Evolutionary conservation across 1,284 basidiomycete species (phyloP), one percentile per base, ranked within the genome.

Genomic region (Phlebopus sp.): DNA sequence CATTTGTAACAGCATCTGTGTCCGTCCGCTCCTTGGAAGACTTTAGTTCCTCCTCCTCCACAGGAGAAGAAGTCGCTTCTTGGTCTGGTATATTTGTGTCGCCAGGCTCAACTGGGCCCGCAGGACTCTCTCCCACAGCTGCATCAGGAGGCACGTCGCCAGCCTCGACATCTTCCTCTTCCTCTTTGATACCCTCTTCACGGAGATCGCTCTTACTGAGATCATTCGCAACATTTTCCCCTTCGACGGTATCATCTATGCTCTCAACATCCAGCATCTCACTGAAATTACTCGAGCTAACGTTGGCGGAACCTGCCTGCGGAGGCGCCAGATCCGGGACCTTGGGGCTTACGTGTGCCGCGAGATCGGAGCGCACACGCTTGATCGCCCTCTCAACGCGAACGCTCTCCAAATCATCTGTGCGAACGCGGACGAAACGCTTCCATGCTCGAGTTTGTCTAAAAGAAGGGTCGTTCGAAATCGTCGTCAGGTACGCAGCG

Each of bases 351-450:
- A 74, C 68, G 58, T 90, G 88, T 6, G 81, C 83, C 7, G 85
- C 85, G n/a, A 90, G 70, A 68, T 93, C 92, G 43, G 87, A 90
- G 46, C 89, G 76, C 14, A 91, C 89, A 37, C 88, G 82, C 69
- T 92, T 90, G 66, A 94, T 89, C 3, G 91, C 85, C 49, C 92
- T 78, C 68, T 94, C 91, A 37, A 89, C 82, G 37, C 90, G 81
- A 4, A 86, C 84, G 59, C 89, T 92, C 70, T 92, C 84, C 39
- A 94, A 69, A 64, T 94, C 91, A 61, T 94, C 92, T 4, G 82
- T 84, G 52, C 90, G 79, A 15, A 92, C 89, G 35, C 83, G 76
- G 42, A 92, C 83, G 56, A 94, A 94, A n/a, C 87, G 79, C 60
- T 85, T 86, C 91, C 91, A 94, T 2, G 81, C 73, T 44, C 86